Base-by-base conservation (phyloP, 1,284 basidiomycete genomes). In the Fomitopsis palustris region DNA sequence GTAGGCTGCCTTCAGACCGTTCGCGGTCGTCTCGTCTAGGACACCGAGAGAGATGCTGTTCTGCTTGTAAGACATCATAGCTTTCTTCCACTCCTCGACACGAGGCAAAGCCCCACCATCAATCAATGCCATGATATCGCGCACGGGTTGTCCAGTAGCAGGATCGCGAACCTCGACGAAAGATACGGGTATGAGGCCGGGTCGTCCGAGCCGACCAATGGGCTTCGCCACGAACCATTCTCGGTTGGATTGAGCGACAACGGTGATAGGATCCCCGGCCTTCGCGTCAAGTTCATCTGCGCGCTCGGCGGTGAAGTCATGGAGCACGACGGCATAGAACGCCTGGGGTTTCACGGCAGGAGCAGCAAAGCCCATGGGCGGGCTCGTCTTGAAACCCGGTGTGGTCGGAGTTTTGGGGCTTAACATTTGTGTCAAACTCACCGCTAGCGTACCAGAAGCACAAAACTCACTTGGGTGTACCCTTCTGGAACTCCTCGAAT, bases 21-120 rank as follows among this genome's bases (percentile, higher is more conserved):
- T 59, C 21, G 55, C 42, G 25, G 64, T 25, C 19, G 62, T 58
- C 38, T 88, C 81, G 62, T 98, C 95, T 68, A 98, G 84, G 47
- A 93, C 88, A 29, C 97, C 97, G 3, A 99, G 84, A 2, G 95
- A 85, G 69, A 99, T 99, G 70, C 93, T 95, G 70, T 91, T 95
- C 65, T 95, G 93, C 77, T 98, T 98, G 81, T 98, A 98, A 65
- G 85, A 91, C 59, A 95, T 86, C 78, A 98, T 94, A 56, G 93
- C 91, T 70, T 89, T 88, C 74, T 98, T 98, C 97, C 97, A 99
- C 65, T 98, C 96, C 71, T 98, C 96, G 14, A 99, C 95, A 65
- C 88, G 90, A 23, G 97, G 97, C 14, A 99, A 81, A 60, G 91
- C 88, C 21, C 93, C 93, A 27, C 83, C 83, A 68, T 93, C 87